Evolutionary conservation across 140 eudicot species (phyloP).

Genomic region (Anethum foeniculum): DNA sequence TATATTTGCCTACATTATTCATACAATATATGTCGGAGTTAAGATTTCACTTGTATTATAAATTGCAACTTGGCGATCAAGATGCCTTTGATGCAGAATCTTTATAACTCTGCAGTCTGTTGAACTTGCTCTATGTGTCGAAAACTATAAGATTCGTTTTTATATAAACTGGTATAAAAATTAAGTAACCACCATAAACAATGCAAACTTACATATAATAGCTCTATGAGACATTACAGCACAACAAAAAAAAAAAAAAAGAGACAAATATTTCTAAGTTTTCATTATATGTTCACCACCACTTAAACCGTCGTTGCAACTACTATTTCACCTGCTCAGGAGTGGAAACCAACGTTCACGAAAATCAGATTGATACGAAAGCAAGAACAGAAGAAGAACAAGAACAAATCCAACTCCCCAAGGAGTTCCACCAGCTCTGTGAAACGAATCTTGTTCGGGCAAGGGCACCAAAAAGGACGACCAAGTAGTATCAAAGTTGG

Average conservation of each 20-base stretch:
- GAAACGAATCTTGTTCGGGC: slow-evolving; percentile 45
- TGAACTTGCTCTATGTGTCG: no score
- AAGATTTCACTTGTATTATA: no score
- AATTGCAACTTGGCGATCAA: no score
- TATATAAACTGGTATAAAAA: neutral
- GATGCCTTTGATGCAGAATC: no score
- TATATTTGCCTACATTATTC: no score
- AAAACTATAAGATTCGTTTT: neutral
- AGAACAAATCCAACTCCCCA: slow-evolving; percentile 85
- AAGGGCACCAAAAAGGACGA: slow-evolving; percentile 31
- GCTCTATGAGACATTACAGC: neutral
- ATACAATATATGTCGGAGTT: no score
- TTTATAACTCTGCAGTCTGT: no score
- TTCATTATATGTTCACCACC: no score
- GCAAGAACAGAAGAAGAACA: slow-evolving; percentile 62
- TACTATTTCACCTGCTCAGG: slow-evolving; percentile 26
- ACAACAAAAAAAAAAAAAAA: no score
- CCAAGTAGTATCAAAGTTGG: slow-evolving; percentile 33
- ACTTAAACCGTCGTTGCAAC: neutral
- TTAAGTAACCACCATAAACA: neutral
- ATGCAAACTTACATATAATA: neutral
- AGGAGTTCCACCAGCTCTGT: slow-evolving; percentile 51
- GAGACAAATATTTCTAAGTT: no score
- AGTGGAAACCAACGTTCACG: slow-evolving; percentile 87
- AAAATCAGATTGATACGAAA: slow-evolving; percentile 76